Base-by-base conservation (phyloP, 208 protist species). In the Zelonia costaricensis region DNA sequence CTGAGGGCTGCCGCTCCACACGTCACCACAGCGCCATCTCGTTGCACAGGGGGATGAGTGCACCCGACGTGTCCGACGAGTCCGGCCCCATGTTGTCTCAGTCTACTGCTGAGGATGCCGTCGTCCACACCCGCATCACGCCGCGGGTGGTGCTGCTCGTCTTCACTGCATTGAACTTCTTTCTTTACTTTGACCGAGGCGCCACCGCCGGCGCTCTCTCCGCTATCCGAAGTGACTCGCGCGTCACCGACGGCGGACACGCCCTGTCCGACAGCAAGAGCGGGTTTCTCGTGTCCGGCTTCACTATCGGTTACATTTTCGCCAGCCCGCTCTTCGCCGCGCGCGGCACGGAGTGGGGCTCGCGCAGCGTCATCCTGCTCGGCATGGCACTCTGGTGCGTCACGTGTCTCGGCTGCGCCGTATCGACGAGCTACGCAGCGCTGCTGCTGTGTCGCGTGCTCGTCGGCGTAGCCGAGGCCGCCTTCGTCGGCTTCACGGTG, bases 111-210 rank as follows among this genome's bases (percentile, higher is more conserved):
- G 12, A 3, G 8, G 0, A 31, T 5, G 2, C 52, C 3, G 22
- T 3, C 0, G 12, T 0, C 3, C 22, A 35, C 36, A 4, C n/a
- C 5, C 28, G 49, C 47, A 43, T 57, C 48, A 49, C 56, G 15
- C 49, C 72, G 10, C 22, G 47, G 10, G 30, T 68, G 20, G 73
- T 88, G 20, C 71, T 90, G 6, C 18, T 67, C 40, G 56, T 78
- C n/a, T 91, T 95, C 54, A 82, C 77, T 0, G 36, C 67, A 1
- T 55, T 92, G 12, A 94, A 91, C 66, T 91, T 94, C 45, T 59
- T 96, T 20, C 88, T 84, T 0, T 96, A 93, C 67, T 94, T 88
- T 59, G 87, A 96, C 60, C 74, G 85, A 23, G 89, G 89, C 27
- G 84, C 82, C 1, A 76, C 86, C 2, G 60, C 74, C 8, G 81